A percentile compares a stretch with the other conserved stretches of the same genome.
Evolutionary conservation across 768 basidiomycete species (phyloP).

Genomic region (Lepiota subincarnata): DNA sequence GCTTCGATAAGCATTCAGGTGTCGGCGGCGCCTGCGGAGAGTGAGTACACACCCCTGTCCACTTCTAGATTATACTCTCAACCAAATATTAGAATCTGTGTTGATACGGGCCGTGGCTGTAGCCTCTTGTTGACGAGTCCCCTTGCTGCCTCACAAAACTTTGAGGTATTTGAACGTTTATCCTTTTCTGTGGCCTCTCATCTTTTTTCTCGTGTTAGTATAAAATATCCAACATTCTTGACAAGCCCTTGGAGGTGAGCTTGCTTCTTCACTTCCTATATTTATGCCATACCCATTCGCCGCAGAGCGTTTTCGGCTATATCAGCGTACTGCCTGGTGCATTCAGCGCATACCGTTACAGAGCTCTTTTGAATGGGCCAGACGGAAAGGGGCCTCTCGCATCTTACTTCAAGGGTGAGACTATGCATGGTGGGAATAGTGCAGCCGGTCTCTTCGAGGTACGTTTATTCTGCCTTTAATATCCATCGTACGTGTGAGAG

Average conservation of each 20-base stretch:
- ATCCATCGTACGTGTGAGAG: neutral
- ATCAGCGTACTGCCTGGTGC: conserved; percentile 89
- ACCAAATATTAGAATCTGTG: conserved; percentile 57
- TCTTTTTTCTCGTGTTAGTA: conserved; percentile 42
- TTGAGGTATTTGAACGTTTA: conserved; percentile 51
- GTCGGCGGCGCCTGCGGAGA: conserved; percentile 98
- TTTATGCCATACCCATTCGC: conserved; percentile 4
- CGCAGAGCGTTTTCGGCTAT: conserved; percentile 76
- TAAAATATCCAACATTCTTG: conserved; percentile 95
- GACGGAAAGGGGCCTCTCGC: conserved; percentile 88
- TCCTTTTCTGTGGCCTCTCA: conserved; percentile 2
- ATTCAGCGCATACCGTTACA: conserved; percentile 90
- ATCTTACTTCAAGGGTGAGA: conserved; percentile 91
- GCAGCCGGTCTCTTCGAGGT: conserved; percentile 67
- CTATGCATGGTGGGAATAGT: conserved; percentile 64
- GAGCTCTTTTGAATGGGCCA: conserved; percentile 79
- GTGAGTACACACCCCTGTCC: conserved; percentile 31
- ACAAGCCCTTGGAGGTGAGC: conserved; percentile 87
- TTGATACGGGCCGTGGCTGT: conserved; percentile 74
- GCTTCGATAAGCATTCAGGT: conserved; percentile 75
- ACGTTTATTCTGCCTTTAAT: conserved; percentile 18
- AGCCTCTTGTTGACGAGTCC: conserved; percentile 68
- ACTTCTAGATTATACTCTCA: conserved; percentile 1
- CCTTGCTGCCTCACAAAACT: conserved; percentile 92
- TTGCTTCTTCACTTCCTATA: neutral